Evolutionary conservation across 73 alveolate genomes (phyloP).

Genomic region (Paramecium bursaria): DNA sequence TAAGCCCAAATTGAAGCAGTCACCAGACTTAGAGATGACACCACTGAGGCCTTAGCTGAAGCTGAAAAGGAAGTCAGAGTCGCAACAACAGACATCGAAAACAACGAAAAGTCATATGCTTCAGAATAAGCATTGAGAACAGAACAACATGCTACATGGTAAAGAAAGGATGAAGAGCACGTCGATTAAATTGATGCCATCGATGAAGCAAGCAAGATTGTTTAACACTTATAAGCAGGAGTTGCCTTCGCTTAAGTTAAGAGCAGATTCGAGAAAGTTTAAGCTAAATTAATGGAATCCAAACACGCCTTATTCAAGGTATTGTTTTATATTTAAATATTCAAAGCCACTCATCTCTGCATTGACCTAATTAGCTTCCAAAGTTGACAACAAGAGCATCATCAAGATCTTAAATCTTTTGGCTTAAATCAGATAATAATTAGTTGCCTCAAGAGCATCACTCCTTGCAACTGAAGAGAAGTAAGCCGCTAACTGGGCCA

Average conservation of each 20-base stretch:
- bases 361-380: conserved; percentile 52
- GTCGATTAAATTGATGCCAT: conserved; percentile 56
- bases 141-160: conserved; percentile 51
- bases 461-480: conserved; percentile 52
- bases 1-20: conserved; percentile 14
- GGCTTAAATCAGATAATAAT: conserved; percentile 59
- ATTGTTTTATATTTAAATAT: not conserved
- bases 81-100: conserved; percentile 35
- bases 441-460: conserved; percentile 55
- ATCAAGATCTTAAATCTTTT: conserved; percentile 44
- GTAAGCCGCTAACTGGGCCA: conserved; percentile 52
- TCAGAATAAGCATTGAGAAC: conserved; percentile 1
- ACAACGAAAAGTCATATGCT: conserved; percentile 47
- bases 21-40: conserved; percentile 22
- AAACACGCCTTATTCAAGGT: conserved; percentile 59
- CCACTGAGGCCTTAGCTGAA: conserved; percentile 48
- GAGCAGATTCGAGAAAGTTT: conserved; percentile 60
- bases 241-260: conserved; percentile 58
- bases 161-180: conserved; percentile 57
- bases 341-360: conserved; percentile 54
- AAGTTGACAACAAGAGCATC: conserved; percentile 54
- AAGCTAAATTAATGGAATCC: conserved; percentile 44
- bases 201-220: conserved; percentile 53
- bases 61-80: conserved; percentile 55
- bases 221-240: conserved; percentile 57